These are phyloP conservation scores for Beta lomatogona DNA, from an alignment of 179 eudicot genomes.

Conservation along the genomic window DNA sequence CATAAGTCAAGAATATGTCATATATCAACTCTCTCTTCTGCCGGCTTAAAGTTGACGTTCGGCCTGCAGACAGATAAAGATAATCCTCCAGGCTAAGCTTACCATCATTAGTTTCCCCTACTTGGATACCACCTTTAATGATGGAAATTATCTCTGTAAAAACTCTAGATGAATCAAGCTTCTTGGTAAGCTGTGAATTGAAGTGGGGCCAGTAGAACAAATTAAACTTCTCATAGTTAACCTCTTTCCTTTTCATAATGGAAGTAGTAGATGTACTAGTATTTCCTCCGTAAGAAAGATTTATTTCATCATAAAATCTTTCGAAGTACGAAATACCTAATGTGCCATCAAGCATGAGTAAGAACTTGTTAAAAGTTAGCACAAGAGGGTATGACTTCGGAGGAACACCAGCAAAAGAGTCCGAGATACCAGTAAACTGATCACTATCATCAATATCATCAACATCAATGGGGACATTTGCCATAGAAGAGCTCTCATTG, in stretches of 20 bases:
- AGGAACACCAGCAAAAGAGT: slow-evolving; percentile 55
- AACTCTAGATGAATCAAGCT: slow-evolving; percentile 60
- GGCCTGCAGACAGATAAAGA: slow-evolving; percentile 41
- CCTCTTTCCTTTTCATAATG: slow-evolving; percentile 54
- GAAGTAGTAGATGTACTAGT: slow-evolving; percentile 35
- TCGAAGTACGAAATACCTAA: slow-evolving; percentile 57
- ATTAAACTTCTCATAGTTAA: slow-evolving; percentile 54
- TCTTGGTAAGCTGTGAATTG: slow-evolving; percentile 44
- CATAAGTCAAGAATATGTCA: slow-evolving; percentile 54
- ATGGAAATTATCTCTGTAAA: slow-evolving; percentile 64
- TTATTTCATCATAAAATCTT: slow-evolving; percentile 41
- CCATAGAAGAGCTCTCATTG: slow-evolving; percentile 32
- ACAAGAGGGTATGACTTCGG: slow-evolving; percentile 55
- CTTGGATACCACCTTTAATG: slow-evolving; percentile 64
- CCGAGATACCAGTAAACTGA: slow-evolving; percentile 52
- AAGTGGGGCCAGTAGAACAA: slow-evolving; percentile 66
- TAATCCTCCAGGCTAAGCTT: slow-evolving; percentile 40
- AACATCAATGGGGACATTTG: slow-evolving; percentile 25
- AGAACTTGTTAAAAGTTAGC: slow-evolving; percentile 60
- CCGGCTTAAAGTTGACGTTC: slow-evolving; percentile 41
- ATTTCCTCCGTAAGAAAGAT: slow-evolving; percentile 17
- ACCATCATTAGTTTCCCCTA: slow-evolving; percentile 32
- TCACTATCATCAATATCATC: slow-evolving; percentile 43
- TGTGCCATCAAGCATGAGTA: slow-evolving; percentile 73
- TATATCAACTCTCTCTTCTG: slow-evolving; percentile 50